Evolutionary conservation across 176 grass and related monocot species (phyloP).

Genomic region (Eleusine coracana): DNA sequence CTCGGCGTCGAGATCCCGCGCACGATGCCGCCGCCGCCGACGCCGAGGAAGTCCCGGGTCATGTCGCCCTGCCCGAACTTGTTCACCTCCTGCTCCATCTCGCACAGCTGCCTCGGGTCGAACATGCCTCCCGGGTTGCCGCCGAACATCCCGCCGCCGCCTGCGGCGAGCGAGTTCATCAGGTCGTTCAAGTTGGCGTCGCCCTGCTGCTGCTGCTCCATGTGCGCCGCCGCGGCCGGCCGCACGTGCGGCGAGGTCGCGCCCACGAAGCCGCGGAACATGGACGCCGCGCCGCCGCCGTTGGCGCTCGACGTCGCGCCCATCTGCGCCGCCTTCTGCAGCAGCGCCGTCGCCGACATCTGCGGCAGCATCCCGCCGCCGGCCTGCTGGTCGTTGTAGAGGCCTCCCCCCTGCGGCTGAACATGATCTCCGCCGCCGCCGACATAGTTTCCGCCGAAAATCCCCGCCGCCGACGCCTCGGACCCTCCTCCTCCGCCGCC

Average conservation of each 20-base stretch:
- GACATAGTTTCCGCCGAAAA: conserved; percentile 66
- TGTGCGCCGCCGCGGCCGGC: conserved; percentile 45
- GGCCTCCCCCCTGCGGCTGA: conserved; percentile 24
- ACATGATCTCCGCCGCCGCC: conserved; percentile 59
- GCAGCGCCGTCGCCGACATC: conserved; percentile 93
- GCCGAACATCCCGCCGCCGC: conserved; percentile 53
- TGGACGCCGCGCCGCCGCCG: conserved; percentile 50
- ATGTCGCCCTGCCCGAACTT: conserved; percentile 62
- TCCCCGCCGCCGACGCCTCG: conserved; percentile 45
- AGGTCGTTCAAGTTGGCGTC: conserved; percentile 72
- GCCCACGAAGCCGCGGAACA: conserved; percentile 56
- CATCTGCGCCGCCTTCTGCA: conserved; percentile 98
- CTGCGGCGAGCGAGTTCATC: conserved; percentile 83
- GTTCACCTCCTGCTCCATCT: conserved; percentile 72
- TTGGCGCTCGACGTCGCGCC: conserved; percentile 69
- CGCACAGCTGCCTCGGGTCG: conserved; percentile 54
- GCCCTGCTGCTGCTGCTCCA: conserved; percentile 52
- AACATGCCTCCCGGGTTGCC: conserved; percentile 50
- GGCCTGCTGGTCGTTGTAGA: conserved; percentile 58
- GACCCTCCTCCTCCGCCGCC: conserved; percentile 27
- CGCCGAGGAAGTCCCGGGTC: conserved; percentile 94
- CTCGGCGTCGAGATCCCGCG: conserved; percentile 55
- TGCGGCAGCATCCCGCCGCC: conserved; percentile 54
- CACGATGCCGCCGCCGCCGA: conserved; percentile 66
- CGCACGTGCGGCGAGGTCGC: conserved; percentile 39